Evolutionary conservation across 192 early-diverging fungal genomes (phyloP).

Genomic region (Geranomyces variabilis): DNA sequence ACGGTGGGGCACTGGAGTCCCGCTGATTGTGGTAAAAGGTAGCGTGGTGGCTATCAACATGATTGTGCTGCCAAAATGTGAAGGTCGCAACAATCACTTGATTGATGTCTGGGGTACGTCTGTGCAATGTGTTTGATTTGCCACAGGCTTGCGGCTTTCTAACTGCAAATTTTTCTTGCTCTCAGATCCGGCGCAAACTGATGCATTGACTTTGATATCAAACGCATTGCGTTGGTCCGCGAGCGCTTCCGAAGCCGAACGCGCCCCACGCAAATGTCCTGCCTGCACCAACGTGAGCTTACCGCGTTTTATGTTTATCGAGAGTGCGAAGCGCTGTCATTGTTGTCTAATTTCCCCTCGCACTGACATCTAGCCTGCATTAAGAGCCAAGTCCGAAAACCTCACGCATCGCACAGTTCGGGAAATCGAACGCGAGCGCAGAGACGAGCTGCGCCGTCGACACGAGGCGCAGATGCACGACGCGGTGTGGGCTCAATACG

Average conservation of each 20-base stretch:
- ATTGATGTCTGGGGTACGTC: conserved; percentile 6
- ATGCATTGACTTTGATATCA: neutral
- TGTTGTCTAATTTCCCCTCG: neutral
- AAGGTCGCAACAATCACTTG: neutral
- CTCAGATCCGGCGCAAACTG: neutral
- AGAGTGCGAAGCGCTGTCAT: neutral
- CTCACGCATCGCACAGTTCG: no score
- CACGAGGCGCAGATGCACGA: neutral
- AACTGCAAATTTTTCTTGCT: neutral
- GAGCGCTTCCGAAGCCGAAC: neutral
- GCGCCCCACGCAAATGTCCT: neutral
- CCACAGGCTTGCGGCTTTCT: no score
- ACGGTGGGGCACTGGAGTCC: conserved; percentile 1
- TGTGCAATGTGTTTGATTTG: neutral
- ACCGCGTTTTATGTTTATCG: neutral
- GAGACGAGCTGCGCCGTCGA: no score
- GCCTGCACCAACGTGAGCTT: neutral
- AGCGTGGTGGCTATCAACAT: conserved; percentile 9
- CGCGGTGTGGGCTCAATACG: neutral
- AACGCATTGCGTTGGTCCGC: conserved; percentile 1
- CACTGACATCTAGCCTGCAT: neutral
- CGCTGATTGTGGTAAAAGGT: neutral
- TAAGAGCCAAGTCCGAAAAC: no score
- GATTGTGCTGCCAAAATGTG: neutral
- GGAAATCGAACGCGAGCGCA: no score